Conservation (phyloP, 1,139 yeast species). For the Hansenula lynferdii region DNA sequence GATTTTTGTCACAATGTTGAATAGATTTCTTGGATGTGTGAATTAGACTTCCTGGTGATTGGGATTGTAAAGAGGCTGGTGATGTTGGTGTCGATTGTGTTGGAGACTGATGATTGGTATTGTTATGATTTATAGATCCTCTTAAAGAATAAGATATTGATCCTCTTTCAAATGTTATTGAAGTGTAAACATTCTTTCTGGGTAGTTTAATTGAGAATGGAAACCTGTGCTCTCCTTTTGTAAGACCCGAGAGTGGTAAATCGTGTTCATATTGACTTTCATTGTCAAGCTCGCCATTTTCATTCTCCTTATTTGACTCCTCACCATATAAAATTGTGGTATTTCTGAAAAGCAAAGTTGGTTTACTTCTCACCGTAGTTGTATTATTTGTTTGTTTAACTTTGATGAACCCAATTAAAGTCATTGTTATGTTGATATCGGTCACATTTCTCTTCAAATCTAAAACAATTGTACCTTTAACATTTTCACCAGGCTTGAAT, state of each 20-base stretch:
- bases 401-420: slow-evolving; percentile 53
- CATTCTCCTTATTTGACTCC: slow-evolving; percentile 17
- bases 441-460: slow-evolving; percentile 50
- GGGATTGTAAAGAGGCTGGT: slow-evolving; percentile 5
- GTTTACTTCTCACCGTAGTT: slow-evolving; percentile 46
- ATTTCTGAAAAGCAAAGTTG: slow-evolving; percentile 56
- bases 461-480: slow-evolving; percentile 57
- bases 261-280: background rate
- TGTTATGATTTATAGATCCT: slow-evolving; percentile 42
- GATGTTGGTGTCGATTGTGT: slow-evolving; percentile 17
- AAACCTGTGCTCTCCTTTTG: slow-evolving; percentile 81
- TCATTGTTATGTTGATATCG: slow-evolving; percentile 48
- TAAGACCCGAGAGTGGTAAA: slow-evolving; percentile 36
- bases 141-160: slow-evolving; percentile 64
- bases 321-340: slow-evolving; percentile 65
- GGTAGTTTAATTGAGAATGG: slow-evolving; percentile 83
- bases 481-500: slow-evolving; percentile 59
- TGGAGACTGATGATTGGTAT: slow-evolving; percentile 19
- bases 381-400: slow-evolving; percentile 42
- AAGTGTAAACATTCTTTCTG: slow-evolving; percentile 61
- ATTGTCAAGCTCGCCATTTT: slow-evolving; percentile 3
- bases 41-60: slow-evolving; percentile 12
- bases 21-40: slow-evolving; percentile 16
- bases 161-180: slow-evolving; percentile 83
- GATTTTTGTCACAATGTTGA: slow-evolving; percentile 43